phyloP scores from a whole-genome alignment of 2,329 filamentous ascomycete species.

The Sporothrix variecibatus region DNA sequence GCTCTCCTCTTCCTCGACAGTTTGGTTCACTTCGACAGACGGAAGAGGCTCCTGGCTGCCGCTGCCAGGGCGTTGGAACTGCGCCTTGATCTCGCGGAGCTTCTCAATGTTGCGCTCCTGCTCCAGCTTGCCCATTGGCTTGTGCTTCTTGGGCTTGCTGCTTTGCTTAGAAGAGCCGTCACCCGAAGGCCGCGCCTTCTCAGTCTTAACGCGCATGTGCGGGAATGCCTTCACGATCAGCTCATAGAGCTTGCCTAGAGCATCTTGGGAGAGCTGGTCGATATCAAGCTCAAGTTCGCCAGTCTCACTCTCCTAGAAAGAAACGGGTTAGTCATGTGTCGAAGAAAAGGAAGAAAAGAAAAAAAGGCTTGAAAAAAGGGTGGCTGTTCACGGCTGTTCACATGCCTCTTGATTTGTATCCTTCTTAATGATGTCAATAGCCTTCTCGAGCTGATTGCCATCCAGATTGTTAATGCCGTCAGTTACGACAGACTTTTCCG shows the following conservation, averaged over 20 bases:
- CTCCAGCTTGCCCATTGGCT: constrained; percentile 73
- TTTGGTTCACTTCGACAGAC: constrained; percentile 41
- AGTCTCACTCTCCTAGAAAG: constrained; percentile 55
- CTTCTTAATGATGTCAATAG: constrained; percentile 86
- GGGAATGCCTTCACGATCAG: constrained; percentile 46
- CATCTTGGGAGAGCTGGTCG: constrained; percentile 58
- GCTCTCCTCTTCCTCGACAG: constrained; percentile 43
- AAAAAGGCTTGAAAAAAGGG: constrained; percentile 26
- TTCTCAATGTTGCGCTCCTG: constrained; percentile 68
- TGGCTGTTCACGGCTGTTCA: constrained; percentile 26
- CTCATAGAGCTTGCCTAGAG: constrained; percentile 54
- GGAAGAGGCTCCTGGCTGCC: constrained; percentile 50
- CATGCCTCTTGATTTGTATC: constrained; percentile 72
- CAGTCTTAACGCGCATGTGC: constrained; percentile 39
- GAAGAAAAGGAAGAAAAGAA: neutral
- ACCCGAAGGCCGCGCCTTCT: constrained; percentile 38
- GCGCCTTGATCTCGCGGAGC: constrained; percentile 61
- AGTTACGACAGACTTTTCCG: constrained; percentile 90
- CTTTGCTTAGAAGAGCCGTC: constrained; percentile 37
- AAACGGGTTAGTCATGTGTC: constrained; percentile 26
- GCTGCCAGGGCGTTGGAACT: constrained; percentile 49
- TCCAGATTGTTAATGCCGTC: constrained; percentile 81
- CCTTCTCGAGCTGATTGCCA: constrained; percentile 73
- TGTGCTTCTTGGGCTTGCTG: constrained; percentile 69
- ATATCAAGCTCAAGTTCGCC: constrained; percentile 63